Base-by-base conservation (phyloP, 169 alveolate genomes). In the Plasmodium gonderi region DNA sequence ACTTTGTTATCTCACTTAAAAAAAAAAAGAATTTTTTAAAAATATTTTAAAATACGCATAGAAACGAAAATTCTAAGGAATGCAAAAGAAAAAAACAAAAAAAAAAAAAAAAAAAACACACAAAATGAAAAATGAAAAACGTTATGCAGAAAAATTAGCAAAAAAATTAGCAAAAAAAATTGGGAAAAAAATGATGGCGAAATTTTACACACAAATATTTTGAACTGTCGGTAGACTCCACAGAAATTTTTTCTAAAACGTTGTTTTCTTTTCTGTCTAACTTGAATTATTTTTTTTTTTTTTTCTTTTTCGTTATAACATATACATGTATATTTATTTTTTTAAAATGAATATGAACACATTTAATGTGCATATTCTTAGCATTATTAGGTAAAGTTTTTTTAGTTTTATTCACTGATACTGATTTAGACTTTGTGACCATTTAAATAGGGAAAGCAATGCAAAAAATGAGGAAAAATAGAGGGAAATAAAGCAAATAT, bases 131-230 rank as follows among this genome's bases (percentile, higher is more conserved):
- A 54, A 42, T 14, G 7, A 54, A 69, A 69, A 36, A 36, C n/a
- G 17, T 36, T 2, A 60, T 17, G 26, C 23, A 60, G 64, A 47
- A 76, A 76, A 42, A 76, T 76, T 40, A 42, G 36, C 17, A 38
- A 42, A 76, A 44, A 76, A 76, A 44, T 40, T 40, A 51, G 29
- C 6, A 36, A 69, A 6, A 44, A 44, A 44, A 7, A 44, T 7
- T 7, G 9, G n/a, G 9, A 44, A 44, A 44, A 7, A 69, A 69
- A 33, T 11, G 44, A 69, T 33, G 20, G n/a, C 29, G 51, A 69
- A 69, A 69, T 14, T 76, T 76, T 76, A 76, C 82, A 44, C 82
- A 76, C 82, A 12, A 75, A 75, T 75, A 42, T 42, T 76, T 76
- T 42, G 17, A 17, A 38, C 65, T 40, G 31, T 76, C n/a, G 31